These are phyloP conservation scores for Ascochyta clinopodiicola DNA, from an alignment of 2,329 filamentous ascomycete species.

Conservation along the genomic window DNA sequence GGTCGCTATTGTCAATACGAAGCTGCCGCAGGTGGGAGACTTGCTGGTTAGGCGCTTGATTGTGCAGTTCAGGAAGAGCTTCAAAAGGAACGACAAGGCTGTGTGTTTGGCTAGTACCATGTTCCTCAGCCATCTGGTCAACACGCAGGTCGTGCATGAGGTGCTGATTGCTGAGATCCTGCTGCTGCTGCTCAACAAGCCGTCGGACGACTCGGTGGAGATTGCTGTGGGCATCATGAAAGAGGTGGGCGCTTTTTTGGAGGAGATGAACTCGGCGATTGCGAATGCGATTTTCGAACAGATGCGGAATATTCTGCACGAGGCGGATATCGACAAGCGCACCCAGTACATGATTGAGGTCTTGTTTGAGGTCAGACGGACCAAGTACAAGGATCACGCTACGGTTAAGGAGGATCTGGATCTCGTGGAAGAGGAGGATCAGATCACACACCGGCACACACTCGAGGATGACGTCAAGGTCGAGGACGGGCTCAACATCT, in stretches of 20 bases:
- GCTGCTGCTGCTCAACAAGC: slow-evolving; percentile 89
- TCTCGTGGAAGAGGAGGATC: slow-evolving; percentile 95
- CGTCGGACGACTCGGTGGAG: slow-evolving; percentile 96
- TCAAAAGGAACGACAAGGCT: slow-evolving; percentile 95
- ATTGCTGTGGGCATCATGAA: slow-evolving; percentile 93
- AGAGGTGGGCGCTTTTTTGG: slow-evolving; percentile 91
- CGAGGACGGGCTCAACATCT: slow-evolving; percentile 89
- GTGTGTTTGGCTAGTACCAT: slow-evolving; percentile 93
- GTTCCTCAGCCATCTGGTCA: slow-evolving; percentile 93
- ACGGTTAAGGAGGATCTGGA: slow-evolving; percentile 92
- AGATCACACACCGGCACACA: slow-evolving; percentile 87
- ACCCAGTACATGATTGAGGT: slow-evolving; percentile 99
- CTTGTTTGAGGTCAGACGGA: slow-evolving; percentile 93
- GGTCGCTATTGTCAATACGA: slow-evolving; percentile 96
- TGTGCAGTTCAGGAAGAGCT: slow-evolving; percentile 92
- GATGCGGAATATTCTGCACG: slow-evolving; percentile 92
- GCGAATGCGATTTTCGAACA: slow-evolving; percentile 92
- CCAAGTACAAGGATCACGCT: slow-evolving; percentile 94
- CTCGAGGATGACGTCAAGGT: slow-evolving; percentile 79
- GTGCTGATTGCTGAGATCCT: slow-evolving; percentile 92
- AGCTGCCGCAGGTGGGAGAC: slow-evolving; percentile 92
- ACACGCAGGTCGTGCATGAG: slow-evolving; percentile 94
- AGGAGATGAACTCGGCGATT: slow-evolving; percentile 92
- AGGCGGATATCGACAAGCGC: slow-evolving; percentile 95
- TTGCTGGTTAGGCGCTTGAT: slow-evolving; percentile 84